These are phyloP conservation scores for Agaricus subrufescens DNA, from an alignment of 768 basidiomycete species.

Conservation along the genomic window DNA sequence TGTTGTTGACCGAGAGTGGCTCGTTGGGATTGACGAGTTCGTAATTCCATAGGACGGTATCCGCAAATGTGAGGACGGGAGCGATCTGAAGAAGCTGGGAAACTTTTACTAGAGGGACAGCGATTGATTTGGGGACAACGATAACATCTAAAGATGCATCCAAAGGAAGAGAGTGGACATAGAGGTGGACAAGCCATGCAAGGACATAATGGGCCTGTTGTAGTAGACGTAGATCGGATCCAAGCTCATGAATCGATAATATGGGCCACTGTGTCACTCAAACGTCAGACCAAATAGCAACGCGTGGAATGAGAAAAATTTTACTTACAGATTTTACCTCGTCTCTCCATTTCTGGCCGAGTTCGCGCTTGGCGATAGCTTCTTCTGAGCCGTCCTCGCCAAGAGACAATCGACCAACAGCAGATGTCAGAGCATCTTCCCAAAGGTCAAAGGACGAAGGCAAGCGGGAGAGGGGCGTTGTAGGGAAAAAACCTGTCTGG, in stretches of 20 bases:
- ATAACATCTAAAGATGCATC: conserved; percentile 30
- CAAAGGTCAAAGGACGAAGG: conserved; percentile 53
- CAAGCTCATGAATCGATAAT: conserved; percentile 51
- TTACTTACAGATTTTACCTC: conserved; percentile 57
- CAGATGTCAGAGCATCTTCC: conserved; percentile 63
- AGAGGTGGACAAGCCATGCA: conserved; percentile 87
- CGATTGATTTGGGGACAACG: conserved; percentile 69
- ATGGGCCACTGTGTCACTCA: conserved; percentile 57
- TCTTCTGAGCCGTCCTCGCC: conserved; percentile 52
- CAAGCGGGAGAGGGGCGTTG: conserved; percentile 53
- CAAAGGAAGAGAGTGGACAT: conserved; percentile 73
- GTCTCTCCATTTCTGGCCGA: conserved; percentile 66
- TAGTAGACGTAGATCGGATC: conserved; percentile 51
- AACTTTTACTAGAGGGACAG: conserved; percentile 72
- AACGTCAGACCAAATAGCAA: not conserved
- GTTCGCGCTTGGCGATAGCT: conserved; percentile 40
- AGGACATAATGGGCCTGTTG: conserved; percentile 89
- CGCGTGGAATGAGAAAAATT: not conserved
- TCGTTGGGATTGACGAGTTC: conserved; percentile 50
- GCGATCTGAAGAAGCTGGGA: conserved; percentile 80
- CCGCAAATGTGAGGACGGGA: conserved; percentile 92
- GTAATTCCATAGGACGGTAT: conserved; percentile 95
- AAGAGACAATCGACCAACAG: conserved; percentile 47
- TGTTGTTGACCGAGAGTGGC: conserved; percentile 68
- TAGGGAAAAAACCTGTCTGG: conserved; percentile 82